These are phyloP conservation scores for Xylariaceae sp. DNA, from an alignment of 2,329 filamentous ascomycete genomes.

Conservation along the genomic window DNA sequence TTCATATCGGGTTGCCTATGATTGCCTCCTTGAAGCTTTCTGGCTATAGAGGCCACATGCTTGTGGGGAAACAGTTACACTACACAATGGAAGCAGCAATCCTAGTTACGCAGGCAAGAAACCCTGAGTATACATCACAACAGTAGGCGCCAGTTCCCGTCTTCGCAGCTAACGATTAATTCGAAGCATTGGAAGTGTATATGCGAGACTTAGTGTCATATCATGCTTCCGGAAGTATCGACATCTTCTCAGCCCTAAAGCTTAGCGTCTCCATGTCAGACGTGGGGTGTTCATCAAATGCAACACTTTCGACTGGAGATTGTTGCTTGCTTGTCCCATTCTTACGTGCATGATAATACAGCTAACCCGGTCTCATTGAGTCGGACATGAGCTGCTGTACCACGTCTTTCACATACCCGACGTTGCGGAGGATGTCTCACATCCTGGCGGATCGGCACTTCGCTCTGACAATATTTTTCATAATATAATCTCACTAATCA, in stretches of 20 bases:
- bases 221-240: no score
- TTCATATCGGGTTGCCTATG: constrained; percentile 4
- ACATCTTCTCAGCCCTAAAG: no score
- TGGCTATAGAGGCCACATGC: neutral
- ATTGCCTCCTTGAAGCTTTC: neutral
- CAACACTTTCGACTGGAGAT: neutral
- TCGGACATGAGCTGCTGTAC: constrained; percentile 1
- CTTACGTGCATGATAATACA: constrained; percentile 2
- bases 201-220: no score
- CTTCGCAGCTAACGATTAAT: no score
- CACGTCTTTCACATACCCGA: constrained; percentile 9
- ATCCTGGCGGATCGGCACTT: neutral
- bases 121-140: no score
- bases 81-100: no score
- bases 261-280: no score
- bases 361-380: neutral
- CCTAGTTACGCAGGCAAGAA: no score
- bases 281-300: no score
- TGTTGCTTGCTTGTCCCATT: neutral
- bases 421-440: constrained; percentile 9
- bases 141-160: no score
- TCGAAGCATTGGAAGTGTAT: no score
- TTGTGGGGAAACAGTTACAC: no score
- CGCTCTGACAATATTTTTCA: neutral
- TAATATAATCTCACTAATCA: constrained; percentile 2